These are phyloP conservation scores for Galerina sulciceps DNA, from an alignment of 768 basidiomycete species.

Conservation along the genomic window DNA sequence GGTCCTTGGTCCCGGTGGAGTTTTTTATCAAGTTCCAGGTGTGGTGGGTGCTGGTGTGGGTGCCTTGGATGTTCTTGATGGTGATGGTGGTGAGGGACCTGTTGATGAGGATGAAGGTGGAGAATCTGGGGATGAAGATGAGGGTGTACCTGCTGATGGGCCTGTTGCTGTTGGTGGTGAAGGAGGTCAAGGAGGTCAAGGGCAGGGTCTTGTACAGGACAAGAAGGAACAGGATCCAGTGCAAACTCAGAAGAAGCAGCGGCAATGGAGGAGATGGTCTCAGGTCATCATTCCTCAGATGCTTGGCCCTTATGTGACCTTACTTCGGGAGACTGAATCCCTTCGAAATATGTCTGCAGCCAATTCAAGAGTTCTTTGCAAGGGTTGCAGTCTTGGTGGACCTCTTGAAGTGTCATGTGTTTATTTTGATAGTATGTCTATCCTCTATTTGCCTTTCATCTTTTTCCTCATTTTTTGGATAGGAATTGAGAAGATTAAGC, in stretches of 20 bases:
- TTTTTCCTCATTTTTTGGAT: neutral
- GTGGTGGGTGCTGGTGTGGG: no score
- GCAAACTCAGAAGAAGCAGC: constrained; percentile 3
- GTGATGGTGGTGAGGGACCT: no score
- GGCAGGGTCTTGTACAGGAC: no score
- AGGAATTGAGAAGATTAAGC: constrained; percentile 1
- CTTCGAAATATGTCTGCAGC: constrained; percentile 1
- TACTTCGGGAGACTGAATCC: neutral
- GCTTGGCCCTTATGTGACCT: constrained; percentile 9
- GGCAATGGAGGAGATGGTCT: constrained; percentile 12
- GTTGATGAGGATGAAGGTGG: no score
- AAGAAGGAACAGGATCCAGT: no score
- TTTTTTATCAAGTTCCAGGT: neutral
- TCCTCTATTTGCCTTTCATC: neutral
- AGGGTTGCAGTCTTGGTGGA: neutral
- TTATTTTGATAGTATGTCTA: constrained; percentile 12
- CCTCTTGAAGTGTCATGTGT: constrained; percentile 4
- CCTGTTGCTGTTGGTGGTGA: neutral
- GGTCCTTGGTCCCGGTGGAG: neutral
- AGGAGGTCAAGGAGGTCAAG: no score
- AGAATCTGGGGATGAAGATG: no score
- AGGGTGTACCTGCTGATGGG: neutral
- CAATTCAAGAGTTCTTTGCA: neutral
- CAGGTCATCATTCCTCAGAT: constrained; percentile 7
- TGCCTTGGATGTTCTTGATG: no score